Evolutionary conservation across 768 basidiomycete genomes (phyloP).

Genomic region (Collybia mongolica): DNA sequence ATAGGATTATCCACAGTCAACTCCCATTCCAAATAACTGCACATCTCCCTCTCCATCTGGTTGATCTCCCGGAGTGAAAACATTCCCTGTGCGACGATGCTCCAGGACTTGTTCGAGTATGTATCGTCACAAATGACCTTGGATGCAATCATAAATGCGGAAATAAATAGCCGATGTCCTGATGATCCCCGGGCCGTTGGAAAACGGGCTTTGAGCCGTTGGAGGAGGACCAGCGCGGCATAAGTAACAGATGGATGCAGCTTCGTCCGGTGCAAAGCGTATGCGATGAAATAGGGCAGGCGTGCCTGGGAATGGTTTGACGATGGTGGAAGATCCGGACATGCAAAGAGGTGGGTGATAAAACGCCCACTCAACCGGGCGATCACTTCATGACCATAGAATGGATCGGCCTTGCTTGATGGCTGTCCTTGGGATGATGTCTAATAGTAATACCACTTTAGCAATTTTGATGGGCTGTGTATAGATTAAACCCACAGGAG

Average conservation of each 20-base stretch:
- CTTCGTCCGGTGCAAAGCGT: constrained; percentile 83
- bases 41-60: constrained; percentile 97
- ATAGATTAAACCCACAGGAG: constrained; percentile 10
- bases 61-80: constrained; percentile 88
- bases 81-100: constrained; percentile 86
- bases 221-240: constrained; percentile 66
- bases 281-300: constrained; percentile 81
- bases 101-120: constrained; percentile 92
- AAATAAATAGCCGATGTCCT: constrained; percentile 87
- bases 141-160: constrained; percentile 89
- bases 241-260: constrained; percentile 69
- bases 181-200: constrained; percentile 89
- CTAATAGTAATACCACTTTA: constrained; percentile 3
- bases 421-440: constrained; percentile 18
- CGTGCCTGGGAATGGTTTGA: constrained; percentile 55
- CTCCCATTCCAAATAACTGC: constrained; percentile 90
- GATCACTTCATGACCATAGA: constrained; percentile 74
- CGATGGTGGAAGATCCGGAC: constrained; percentile 75
- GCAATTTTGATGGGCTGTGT: constrained; percentile 1
- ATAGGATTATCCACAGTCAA: constrained; percentile 69
- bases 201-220: constrained; percentile 87
- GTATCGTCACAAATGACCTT: constrained; percentile 96
- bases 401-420: constrained; percentile 45
- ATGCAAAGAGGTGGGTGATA: constrained; percentile 83
- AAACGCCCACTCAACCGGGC: constrained; percentile 74